These are phyloP conservation scores for Selaginella tamariscina DNA, from an alignment of 75 land plant species.

Conservation along the genomic window DNA sequence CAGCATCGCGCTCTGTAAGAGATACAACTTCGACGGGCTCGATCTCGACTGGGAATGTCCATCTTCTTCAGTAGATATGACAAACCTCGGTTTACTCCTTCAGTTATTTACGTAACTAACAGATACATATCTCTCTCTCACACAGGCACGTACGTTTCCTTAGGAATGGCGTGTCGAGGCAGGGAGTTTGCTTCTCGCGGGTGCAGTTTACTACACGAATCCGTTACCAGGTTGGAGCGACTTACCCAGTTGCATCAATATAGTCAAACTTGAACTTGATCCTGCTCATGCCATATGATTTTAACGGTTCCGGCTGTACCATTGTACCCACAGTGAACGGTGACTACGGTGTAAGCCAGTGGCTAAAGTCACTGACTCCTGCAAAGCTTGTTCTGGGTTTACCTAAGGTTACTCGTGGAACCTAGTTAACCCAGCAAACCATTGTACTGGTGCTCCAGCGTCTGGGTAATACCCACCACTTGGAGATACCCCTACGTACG, in stretches of 20 bases:
- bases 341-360: constrained; percentile 4
- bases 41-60: constrained; percentile 13
- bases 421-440: constrained; percentile 1
- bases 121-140: too few species aligned
- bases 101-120: too few species aligned
- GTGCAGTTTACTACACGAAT: constrained; percentile 1
- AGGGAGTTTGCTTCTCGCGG: neutral
- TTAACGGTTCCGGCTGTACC: neutral
- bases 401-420: neutral
- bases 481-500: neutral
- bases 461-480: neutral
- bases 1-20: neutral
- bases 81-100: constrained; percentile 4
- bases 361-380: neutral
- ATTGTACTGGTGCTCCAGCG: neutral
- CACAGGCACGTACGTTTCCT: too few species aligned
- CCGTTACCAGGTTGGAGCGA: constrained; percentile 1
- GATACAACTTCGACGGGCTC: constrained; percentile 5
- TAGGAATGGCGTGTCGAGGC: constrained; percentile 2
- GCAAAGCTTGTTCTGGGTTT: neutral
- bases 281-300: constrained; percentile 2
- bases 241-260: constrained; percentile 2
- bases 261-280: neutral
- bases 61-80: neutral
- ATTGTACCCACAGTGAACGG: constrained; percentile 12